Evolutionary conservation across 129 eudicot species (phyloP).

Genomic region (Pseudognaphalium luteoalbum): DNA sequence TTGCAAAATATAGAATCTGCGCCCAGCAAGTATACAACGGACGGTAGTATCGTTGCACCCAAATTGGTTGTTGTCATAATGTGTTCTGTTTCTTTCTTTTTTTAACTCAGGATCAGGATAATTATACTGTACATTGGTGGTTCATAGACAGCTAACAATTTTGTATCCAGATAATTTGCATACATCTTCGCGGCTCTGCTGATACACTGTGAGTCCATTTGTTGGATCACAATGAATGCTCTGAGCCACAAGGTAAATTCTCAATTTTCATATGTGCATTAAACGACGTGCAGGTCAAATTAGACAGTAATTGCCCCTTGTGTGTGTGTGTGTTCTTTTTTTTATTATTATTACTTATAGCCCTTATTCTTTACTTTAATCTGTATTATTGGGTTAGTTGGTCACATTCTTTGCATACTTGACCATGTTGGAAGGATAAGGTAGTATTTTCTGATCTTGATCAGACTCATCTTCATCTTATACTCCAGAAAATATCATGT

Average conservation of each 20-base stretch:
- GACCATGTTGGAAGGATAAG: background rate
- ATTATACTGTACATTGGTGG: conserved; percentile 37
- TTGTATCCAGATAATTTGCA: conserved; percentile 23
- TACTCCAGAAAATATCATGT: background rate
- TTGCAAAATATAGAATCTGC: background rate
- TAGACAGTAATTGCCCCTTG: background rate
- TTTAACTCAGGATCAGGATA: conserved; percentile 24
- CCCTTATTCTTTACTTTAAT: background rate
- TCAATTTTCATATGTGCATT: background rate
- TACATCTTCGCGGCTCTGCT: background rate
- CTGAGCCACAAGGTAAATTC: background rate
- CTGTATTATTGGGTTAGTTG: background rate
- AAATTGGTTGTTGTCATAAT: conserved; percentile 31
- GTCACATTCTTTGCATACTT: background rate
- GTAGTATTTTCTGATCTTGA: background rate
- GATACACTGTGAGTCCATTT: background rate
- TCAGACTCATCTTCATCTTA: background rate
- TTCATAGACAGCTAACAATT: conserved; percentile 28
- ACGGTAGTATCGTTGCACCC: conserved; percentile 15
- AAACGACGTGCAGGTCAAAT: background rate
- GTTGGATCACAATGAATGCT: background rate
- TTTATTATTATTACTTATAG: too few relatives aligned
- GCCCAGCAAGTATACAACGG: background rate
- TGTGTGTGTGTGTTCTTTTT: too few relatives aligned
- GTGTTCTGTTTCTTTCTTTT: conserved; percentile 8